Evolutionary conservation across 768 basidiomycete genomes (phyloP).

Genomic region (Chalciporus pseudorubinellus): DNA sequence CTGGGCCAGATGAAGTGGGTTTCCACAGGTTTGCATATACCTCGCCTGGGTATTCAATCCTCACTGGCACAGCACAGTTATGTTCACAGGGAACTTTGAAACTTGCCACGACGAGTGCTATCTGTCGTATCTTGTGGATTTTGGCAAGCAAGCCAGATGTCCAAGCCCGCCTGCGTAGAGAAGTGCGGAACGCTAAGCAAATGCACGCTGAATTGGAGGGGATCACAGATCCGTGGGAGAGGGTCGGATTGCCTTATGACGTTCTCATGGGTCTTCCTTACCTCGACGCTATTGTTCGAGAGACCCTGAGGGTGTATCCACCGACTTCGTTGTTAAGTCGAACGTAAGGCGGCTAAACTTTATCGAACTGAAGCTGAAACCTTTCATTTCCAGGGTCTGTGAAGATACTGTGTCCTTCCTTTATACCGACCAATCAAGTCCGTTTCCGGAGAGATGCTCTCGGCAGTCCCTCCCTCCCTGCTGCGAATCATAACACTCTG

Average conservation of each 20-base stretch:
- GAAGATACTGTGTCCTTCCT: constrained; percentile 45
- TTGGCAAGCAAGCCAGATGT: constrained; percentile 30
- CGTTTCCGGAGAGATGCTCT: constrained; percentile 23
- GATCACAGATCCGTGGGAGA: constrained; percentile 26
- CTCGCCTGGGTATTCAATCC: background rate
- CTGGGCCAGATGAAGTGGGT: constrained; percentile 40
- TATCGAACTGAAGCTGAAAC: background rate
- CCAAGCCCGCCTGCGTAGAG: constrained; percentile 33
- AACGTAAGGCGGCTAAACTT: constrained; percentile 24
- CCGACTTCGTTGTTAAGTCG: constrained; percentile 35
- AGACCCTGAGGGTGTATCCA: constrained; percentile 41
- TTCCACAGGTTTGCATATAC: background rate
- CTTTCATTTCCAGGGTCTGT: constrained; percentile 35
- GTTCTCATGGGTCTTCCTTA: constrained; percentile 41
- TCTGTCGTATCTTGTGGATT: constrained; percentile 34
- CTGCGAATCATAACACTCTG: constrained; percentile 49
- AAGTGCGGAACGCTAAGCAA: constrained; percentile 31
- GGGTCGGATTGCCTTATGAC: constrained; percentile 37
- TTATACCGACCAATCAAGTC: constrained; percentile 32
- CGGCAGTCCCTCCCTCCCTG: constrained; percentile 42
- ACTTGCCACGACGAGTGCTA: constrained; percentile 31
- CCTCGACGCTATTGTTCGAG: constrained; percentile 44
- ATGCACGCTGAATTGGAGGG: constrained; percentile 6
- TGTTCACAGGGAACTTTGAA: constrained; percentile 35
- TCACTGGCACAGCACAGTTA: constrained; percentile 31